phyloP scores from a whole-genome alignment of 768 basidiomycete genomes.

The Pleurotus ostreatus region DNA sequence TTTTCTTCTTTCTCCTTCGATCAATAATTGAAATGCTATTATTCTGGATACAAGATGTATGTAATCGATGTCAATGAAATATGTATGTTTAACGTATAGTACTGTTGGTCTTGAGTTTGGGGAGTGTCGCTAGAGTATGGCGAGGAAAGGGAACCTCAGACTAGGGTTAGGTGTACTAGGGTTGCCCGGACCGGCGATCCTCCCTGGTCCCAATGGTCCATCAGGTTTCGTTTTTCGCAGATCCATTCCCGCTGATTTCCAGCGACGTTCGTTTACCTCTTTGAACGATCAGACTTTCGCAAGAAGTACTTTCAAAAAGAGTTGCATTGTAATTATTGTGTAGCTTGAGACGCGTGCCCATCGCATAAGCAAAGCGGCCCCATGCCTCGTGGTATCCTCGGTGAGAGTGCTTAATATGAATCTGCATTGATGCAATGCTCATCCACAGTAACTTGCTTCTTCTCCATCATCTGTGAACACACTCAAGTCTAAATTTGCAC shows the following conservation, averaged over 20 bases:
- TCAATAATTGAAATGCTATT: not conserved
- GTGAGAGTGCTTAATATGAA: not conserved
- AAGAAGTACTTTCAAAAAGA: too few species aligned
- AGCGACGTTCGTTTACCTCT: too few species aligned
- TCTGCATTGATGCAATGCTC: not conserved
- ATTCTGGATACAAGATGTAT: slow-evolving; percentile 1
- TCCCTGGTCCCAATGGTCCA: not conserved
- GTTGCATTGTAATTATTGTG: too few species aligned
- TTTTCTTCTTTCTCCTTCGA: not conserved
- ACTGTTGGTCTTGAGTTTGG: not conserved
- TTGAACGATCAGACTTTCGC: too few species aligned
- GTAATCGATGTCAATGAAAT: slow-evolving; percentile 5
- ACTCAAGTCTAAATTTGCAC: not conserved
- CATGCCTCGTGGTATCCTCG: not conserved
- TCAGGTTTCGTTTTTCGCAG: too few species aligned
- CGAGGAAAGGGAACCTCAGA: not conserved
- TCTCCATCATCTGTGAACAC: not conserved
- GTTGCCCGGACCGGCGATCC: not conserved
- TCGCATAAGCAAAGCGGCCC: not conserved
- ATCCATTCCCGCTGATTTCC: too few species aligned
- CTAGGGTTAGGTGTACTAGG: not conserved
- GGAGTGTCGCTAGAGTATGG: not conserved
- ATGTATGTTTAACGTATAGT: not conserved
- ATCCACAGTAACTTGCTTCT: not conserved
- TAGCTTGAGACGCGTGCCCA: too few species aligned